Evolutionary conservation across 2,329 filamentous ascomycete species (phyloP).

Genomic region (Cercospora citrullina): DNA sequence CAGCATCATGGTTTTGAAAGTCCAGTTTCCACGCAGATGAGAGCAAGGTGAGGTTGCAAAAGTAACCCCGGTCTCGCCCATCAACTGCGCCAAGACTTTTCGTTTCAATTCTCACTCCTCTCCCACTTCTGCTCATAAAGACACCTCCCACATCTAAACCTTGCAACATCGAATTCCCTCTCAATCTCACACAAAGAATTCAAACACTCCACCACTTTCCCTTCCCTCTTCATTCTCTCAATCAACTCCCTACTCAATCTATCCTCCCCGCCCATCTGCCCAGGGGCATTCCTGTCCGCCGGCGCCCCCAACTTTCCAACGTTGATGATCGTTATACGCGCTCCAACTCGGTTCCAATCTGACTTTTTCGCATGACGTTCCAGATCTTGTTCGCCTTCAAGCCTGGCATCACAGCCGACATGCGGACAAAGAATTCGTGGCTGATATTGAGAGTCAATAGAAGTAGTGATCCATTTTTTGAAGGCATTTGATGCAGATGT

Average conservation of each 20-base stretch:
- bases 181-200: neutral
- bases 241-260: neutral
- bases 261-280: neutral
- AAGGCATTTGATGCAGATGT: neutral
- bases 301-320: neutral
- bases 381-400: neutral
- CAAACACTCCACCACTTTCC: neutral
- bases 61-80: no score
- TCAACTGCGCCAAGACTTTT: no score
- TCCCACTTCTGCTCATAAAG: neutral
- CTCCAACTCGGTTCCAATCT: neutral
- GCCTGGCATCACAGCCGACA: neutral
- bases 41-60: no score
- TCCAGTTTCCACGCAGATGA: no score
- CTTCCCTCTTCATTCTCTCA: neutral
- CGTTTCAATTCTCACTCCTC: neutral
- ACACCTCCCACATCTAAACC: neutral
- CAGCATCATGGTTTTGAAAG: no score
- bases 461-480: neutral
- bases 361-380: neutral
- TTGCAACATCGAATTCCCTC: neutral
- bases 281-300: neutral
- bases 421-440: neutral
- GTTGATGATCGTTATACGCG: neutral
- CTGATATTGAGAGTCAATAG: neutral